Percentiles rank a stretch among this genome's conserved stretches.
Evolutionary conservation across 2,329 filamentous ascomycete genomes (phyloP).

Genomic region (Fusarium armeniacum): DNA sequence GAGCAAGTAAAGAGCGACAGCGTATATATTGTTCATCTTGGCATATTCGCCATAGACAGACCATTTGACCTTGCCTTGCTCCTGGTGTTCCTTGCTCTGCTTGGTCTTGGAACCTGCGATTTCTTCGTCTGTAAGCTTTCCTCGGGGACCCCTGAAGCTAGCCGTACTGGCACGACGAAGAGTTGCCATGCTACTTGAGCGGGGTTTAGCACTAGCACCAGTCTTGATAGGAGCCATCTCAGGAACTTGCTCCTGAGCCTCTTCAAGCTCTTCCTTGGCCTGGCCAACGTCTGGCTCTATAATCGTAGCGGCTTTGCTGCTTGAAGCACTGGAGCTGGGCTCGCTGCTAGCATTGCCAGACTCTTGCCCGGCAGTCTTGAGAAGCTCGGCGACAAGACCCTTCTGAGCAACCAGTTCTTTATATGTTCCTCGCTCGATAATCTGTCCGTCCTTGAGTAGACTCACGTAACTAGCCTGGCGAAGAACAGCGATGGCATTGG

Average conservation of each 20-base stretch:
- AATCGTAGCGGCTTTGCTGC: conserved; percentile 70
- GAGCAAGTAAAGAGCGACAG: conserved; percentile 83
- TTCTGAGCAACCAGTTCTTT: conserved; percentile 93
- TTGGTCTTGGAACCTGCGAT: conserved; percentile 81
- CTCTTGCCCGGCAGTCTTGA: conserved; percentile 79
- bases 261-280: conserved; percentile 77
- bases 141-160: conserved; percentile 87
- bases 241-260: conserved; percentile 82
- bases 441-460: conserved; percentile 83
- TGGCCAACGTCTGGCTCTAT: conserved; percentile 66
- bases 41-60: conserved; percentile 92
- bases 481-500: conserved; percentile 93
- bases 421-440: conserved; percentile 91
- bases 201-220: conserved; percentile 66
- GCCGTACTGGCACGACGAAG: conserved; percentile 91
- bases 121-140: conserved; percentile 88
- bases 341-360: conserved; percentile 57
- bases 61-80: conserved; percentile 99
- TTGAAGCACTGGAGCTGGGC: conserved; percentile 61
- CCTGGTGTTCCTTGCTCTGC: conserved; percentile 87
- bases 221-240: conserved; percentile 81
- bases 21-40: conserved; percentile 89
- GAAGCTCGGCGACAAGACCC: conserved; percentile 86
- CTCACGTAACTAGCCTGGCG: conserved; percentile 91
- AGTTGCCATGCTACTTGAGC: conserved; percentile 80